A percentile compares a stretch with the other conserved stretches of the same genome.
Conservation (phyloP, 495 filamentous ascomycete species). For the Ascobolus immersus region DNA sequence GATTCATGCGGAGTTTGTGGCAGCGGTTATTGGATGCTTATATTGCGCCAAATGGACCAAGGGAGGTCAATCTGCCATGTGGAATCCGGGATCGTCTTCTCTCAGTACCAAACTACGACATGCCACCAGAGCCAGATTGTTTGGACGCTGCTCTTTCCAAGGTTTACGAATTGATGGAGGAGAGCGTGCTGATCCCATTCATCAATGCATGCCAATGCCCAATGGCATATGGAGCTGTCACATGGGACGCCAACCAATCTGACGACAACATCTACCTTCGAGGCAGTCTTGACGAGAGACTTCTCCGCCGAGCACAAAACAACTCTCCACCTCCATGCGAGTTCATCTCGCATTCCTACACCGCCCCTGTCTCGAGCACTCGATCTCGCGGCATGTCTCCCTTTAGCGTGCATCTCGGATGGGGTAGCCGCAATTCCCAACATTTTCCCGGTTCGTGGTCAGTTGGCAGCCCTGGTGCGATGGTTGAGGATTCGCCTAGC, state of each 20-base stretch:
- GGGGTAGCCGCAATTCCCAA: constrained; percentile 7
- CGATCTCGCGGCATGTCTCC: constrained; percentile 12
- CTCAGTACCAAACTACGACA: constrained; percentile 29
- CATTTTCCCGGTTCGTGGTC: constrained; percentile 5
- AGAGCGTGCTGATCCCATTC: constrained; percentile 69
- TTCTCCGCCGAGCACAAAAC: constrained; percentile 12
- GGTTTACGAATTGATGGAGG: constrained; percentile 89
- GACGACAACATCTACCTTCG: constrained; percentile 16
- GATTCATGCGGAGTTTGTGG: constrained; percentile 53
- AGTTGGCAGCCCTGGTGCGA: constrained; percentile 22
- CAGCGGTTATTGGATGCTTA: constrained; percentile 43
- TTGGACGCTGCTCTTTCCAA: constrained; percentile 77
- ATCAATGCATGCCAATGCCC: constrained; percentile 29
- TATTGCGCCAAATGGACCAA: constrained; percentile 50
- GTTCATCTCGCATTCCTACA: constrained; percentile 15
- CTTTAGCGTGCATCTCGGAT: constrained; percentile 12
- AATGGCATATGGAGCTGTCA: constrained; percentile 15
- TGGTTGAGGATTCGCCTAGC: constrained; percentile 19
- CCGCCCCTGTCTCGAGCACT: constrained; percentile 8
- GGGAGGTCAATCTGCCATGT: constrained; percentile 80
- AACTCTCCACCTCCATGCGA: constrained; percentile 15
- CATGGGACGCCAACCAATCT: constrained; percentile 14
- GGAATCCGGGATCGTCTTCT: constrained; percentile 63
- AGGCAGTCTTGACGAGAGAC: constrained; percentile 17
- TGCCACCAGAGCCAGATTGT: constrained; percentile 49